Conservation (phyloP, 164 flowering plant genomes). For the Tinospora cordifolia region DNA sequence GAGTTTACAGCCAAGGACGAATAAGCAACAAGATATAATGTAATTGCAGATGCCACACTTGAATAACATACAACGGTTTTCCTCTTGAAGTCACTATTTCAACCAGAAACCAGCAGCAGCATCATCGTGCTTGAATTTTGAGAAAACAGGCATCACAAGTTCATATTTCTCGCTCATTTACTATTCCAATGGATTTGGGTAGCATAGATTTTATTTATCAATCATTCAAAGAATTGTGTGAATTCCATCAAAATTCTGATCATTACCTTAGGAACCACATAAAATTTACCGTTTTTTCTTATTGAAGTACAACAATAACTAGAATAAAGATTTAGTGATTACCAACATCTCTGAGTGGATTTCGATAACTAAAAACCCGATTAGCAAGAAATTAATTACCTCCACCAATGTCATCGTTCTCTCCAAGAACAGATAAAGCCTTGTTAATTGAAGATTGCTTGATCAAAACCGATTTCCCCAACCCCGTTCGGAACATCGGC, state of each 20-base stretch:
- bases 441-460: conserved; percentile 50
- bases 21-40: neutral
- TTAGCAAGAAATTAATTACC: conserved; percentile 13
- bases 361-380: neutral
- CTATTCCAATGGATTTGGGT: no score
- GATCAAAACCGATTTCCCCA: conserved; percentile 47
- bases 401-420: conserved; percentile 16
- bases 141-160: no score
- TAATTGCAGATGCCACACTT: neutral
- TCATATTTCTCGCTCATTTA: no score
- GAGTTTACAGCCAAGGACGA: neutral
- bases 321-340: neutral
- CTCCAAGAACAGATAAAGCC: conserved; percentile 59
- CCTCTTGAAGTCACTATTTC: neutral
- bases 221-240: neutral
- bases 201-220: no score
- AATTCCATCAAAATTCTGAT: neutral
- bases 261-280: neutral
- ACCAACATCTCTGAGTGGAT: neutral
- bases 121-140: no score
- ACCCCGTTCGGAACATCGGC: conserved; percentile 62
- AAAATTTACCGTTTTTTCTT: neutral
- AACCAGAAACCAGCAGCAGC: neutral
- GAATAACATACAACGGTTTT: neutral
- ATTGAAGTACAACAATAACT: neutral